Evolutionary conservation across 495 filamentous ascomycete genomes (phyloP).

Genomic region (Lentithecium fluviatile): DNA sequence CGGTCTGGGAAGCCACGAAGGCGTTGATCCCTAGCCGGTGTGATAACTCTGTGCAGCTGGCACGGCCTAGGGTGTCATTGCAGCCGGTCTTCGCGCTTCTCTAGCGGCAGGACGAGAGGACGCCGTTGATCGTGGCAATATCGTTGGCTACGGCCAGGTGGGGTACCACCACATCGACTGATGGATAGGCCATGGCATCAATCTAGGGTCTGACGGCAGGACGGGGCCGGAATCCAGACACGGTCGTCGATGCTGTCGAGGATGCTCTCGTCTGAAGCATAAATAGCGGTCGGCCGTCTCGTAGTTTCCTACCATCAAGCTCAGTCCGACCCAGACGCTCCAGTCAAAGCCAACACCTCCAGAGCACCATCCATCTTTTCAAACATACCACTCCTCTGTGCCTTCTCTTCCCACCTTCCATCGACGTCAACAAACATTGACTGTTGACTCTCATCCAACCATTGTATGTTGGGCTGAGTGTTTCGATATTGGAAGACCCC

Average conservation of each 20-base stretch:
- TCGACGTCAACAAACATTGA: slow-evolving; percentile 1
- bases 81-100: slow-evolving; percentile 32
- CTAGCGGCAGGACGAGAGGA: slow-evolving; percentile 36
- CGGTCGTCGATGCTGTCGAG: slow-evolving; percentile 5
- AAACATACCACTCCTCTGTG: slow-evolving; percentile 27
- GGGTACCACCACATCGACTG: slow-evolving; percentile 35
- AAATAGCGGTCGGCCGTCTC: slow-evolving; percentile 34
- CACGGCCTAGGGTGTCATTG: slow-evolving; percentile 39
- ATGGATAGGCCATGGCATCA: slow-evolving; percentile 32
- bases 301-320: slow-evolving; percentile 27
- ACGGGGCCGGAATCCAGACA: slow-evolving; percentile 23
- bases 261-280: slow-evolving; percentile 27
- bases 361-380: slow-evolving; percentile 27
- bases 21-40: slow-evolving; percentile 36
- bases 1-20: slow-evolving; percentile 36
- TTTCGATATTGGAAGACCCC: slow-evolving; percentile 25
- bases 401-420: slow-evolving; percentile 23
- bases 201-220: slow-evolving; percentile 29
- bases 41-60: slow-evolving; percentile 36
- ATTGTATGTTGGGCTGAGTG: slow-evolving; percentile 21
- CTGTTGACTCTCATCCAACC: slow-evolving; percentile 30
- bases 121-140: slow-evolving; percentile 37
- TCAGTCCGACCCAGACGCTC: slow-evolving; percentile 19
- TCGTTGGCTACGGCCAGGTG: slow-evolving; percentile 36
- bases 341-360: slow-evolving; percentile 22